A percentile compares a stretch with the other conserved stretches of the same genome.
Conservation (phyloP, 495 filamentous ascomycete species). For the Aspergillus wentii region DNA sequence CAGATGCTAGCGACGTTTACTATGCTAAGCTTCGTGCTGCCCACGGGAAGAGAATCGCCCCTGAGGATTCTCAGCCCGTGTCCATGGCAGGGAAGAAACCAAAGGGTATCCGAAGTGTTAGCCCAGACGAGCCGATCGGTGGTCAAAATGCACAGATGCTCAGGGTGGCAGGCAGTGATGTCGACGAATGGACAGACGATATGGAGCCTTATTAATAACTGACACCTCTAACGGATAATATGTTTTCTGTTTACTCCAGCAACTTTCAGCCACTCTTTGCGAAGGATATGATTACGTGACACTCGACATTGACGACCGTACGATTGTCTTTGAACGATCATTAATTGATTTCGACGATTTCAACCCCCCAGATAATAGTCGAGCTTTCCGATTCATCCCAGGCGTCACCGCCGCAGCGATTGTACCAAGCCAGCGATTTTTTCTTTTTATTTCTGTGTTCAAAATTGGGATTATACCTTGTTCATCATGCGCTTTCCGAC, state of each 20-base stretch:
- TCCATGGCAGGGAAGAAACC: constrained; percentile 48
- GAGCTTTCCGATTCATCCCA: not conserved
- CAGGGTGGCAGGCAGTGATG: constrained; percentile 42
- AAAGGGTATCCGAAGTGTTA: constrained; percentile 49
- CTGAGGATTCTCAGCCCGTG: constrained; percentile 48
- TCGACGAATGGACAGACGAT: constrained; percentile 45
- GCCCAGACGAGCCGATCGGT: constrained; percentile 30
- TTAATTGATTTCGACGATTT: constrained; percentile 3
- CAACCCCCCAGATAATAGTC: constrained; percentile 5
- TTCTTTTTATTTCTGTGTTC: constrained; percentile 15
- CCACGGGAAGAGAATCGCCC: constrained; percentile 56
- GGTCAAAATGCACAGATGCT: constrained; percentile 32
- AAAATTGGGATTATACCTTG: constrained; percentile 17
- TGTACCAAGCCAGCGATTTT: constrained; percentile 9
- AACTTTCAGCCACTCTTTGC: constrained; percentile 1
- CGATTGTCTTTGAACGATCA: constrained; percentile 7
- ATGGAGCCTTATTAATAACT: constrained; percentile 36
- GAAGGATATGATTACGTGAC: constrained; percentile 16
- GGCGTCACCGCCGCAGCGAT: constrained; percentile 2
- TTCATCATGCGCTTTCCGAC: not conserved
- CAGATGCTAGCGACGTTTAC: constrained; percentile 68
- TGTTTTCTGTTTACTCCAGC: constrained; percentile 8
- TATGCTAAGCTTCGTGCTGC: constrained; percentile 70
- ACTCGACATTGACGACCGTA: constrained; percentile 17
- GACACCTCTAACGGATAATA: not conserved